These are phyloP conservation scores for Linderina pennispora DNA, from an alignment of 192 early-diverging fungal species.

Conservation along the genomic window DNA sequence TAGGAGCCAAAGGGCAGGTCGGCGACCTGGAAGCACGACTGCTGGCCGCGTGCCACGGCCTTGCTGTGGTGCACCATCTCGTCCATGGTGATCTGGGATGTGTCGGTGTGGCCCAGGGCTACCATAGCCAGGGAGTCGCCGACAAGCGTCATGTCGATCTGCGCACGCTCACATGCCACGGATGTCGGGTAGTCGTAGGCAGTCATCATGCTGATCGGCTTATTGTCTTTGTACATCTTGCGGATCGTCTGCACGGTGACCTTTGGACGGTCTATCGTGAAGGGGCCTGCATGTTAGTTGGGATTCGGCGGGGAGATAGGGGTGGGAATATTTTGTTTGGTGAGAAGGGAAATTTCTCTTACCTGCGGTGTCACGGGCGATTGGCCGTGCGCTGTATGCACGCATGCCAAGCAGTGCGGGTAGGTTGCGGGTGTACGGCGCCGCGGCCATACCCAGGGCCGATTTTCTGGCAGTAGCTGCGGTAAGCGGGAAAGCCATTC, in stretches of 20 bases:
- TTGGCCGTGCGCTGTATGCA: conserved; percentile 35
- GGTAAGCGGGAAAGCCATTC: no score
- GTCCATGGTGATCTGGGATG: conserved; percentile 81
- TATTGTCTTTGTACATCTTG: conserved; percentile 61
- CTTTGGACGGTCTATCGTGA: conserved; percentile 50
- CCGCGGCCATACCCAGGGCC: background rate
- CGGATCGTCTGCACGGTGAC: conserved; percentile 80
- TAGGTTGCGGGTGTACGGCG: background rate
- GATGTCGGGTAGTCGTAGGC: conserved; percentile 95
- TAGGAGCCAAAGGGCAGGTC: conserved; percentile 96
- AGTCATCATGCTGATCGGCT: conserved; percentile 91
- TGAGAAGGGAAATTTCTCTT: no score
- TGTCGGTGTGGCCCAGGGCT: conserved; percentile 80
- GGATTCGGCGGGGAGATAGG: no score
- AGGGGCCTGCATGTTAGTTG: background rate
- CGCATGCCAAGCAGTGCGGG: no score
- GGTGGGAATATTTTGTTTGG: no score
- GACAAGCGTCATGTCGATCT: conserved; percentile 84
- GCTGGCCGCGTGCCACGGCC: conserved; percentile 79
- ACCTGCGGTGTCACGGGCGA: conserved; percentile 11
- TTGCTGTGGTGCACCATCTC: conserved; percentile 96
- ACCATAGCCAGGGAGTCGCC: conserved; percentile 99
- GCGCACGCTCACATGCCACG: conserved; percentile 72
- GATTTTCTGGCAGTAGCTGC: no score
- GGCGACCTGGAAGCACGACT: conserved; percentile 71